Evolutionary conservation across 768 basidiomycete species (phyloP), one percentile per base, ranked within the genome.

Genomic region (Boletus patriciae): DNA sequence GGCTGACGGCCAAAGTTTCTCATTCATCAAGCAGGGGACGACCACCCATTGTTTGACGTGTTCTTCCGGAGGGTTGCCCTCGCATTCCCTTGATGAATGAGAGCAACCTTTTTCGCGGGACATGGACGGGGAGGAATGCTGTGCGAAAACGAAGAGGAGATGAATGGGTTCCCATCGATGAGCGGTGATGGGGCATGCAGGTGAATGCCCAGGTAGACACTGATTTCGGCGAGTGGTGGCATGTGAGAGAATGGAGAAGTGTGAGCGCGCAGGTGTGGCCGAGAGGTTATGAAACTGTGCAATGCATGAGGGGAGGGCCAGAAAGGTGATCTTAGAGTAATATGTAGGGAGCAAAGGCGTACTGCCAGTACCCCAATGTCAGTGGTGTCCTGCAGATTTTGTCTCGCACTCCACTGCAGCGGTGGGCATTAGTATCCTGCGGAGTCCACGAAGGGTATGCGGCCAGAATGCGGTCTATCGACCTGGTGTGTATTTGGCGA

Each of bases 101-200:
- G 1, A 62, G 19, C 5, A 70, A 27, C 0, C 62, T 73, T 66
- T 36, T 73, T 51, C 31, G 58, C 0, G 86, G 85, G n/a, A 89
- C 71, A 15, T 82, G 85, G 37, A 76, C 69, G 8, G 76, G 58
- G 52, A 76, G 77, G 62, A 88, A 51, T 82, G 76, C 7, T 78
- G 74, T 13, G 70, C 67, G 63, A 83, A 90, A 0, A 78, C 71
- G 46, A 71, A 55, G 47, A 84, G 64, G 34, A 63, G 49, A n/a
- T 55, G 60, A 19, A 62, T 23, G 37, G 19, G 50, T 38, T 66
- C 59, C 12, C 33, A 59, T 15, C 61, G 60, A n/a, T 3, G 59
- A 46, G 27, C 66, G 70, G 51, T 68, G 63, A 40, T 66, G 54
- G 5, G 70, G 66, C 70, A 72, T 72, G 37, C 66, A 52, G n/a